Evolutionary conservation across 495 filamentous ascomycete genomes (phyloP).

Genomic region (Penicillium goetzii): DNA sequence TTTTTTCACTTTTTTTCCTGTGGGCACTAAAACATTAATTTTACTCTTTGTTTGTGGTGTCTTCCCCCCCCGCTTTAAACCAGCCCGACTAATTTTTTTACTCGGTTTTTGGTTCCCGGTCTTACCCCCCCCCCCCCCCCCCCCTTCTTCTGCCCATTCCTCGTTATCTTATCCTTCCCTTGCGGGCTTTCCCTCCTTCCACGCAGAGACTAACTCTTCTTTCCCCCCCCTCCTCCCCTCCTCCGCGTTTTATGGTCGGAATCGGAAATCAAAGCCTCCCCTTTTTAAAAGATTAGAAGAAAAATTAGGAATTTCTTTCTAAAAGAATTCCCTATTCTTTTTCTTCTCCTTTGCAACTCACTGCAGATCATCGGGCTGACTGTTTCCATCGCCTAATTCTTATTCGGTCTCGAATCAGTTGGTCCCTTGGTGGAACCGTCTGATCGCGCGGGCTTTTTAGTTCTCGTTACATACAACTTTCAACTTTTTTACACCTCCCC

Average conservation of each 20-base stretch:
- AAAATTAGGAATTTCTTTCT: background rate
- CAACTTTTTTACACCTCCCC: conserved; percentile 1
- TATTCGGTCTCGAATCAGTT: background rate
- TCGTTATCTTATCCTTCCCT: conserved; percentile 27
- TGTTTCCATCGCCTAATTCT: conserved; percentile 35
- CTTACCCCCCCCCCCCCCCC: background rate
- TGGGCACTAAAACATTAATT: no score
- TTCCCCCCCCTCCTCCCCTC: background rate
- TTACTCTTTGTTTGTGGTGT: no score
- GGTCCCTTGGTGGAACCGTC: conserved; percentile 22
- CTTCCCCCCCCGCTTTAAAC: background rate
- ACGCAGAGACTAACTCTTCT: no score
- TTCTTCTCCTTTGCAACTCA: conserved; percentile 16
- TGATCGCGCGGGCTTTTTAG: conserved; percentile 23
- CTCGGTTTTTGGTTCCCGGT: background rate
- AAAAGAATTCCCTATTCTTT: conserved; percentile 6
- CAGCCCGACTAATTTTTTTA: background rate
- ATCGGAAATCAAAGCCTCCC: conserved; percentile 10
- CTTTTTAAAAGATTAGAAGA: no score
- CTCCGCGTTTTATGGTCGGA: conserved; percentile 22
- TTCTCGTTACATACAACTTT: conserved; percentile 36
- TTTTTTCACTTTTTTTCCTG: no score
- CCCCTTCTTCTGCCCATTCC: background rate
- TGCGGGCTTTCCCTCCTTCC: no score
- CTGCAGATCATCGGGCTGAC: conserved; percentile 32